phyloP scores from a whole-genome alignment of 306 rosid species.

The Ochetophila trinervis region DNA sequence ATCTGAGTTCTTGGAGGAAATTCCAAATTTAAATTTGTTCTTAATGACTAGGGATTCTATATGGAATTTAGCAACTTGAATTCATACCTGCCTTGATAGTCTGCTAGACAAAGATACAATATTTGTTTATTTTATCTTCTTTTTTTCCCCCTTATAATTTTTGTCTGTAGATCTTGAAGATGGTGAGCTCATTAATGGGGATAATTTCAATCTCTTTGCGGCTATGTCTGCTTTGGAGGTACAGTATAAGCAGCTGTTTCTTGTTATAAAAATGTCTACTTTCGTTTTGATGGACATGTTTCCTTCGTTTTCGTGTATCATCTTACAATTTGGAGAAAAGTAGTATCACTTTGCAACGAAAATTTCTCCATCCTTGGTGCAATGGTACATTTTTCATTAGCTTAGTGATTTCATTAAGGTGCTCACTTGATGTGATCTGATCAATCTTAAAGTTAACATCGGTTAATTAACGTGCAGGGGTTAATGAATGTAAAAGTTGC shows the following conservation, averaged over 20 bases:
- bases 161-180: constrained; percentile 80
- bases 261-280: not conserved
- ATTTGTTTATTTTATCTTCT: not conserved
- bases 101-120: not conserved
- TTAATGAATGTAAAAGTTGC: not conserved
- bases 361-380: no score
- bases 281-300: not conserved
- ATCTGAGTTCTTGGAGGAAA: not conserved
- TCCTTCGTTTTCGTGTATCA: no score
- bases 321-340: no score
- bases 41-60: not conserved
- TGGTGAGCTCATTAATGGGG: constrained; percentile 91
- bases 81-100: not conserved
- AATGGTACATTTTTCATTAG: no score
- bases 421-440: no score
- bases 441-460: not conserved
- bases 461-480: not conserved
- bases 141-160: constrained; percentile 9
- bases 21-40: not conserved
- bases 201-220: constrained; percentile 87
- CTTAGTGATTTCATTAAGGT: no score
- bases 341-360: no score
- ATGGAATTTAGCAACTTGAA: not conserved
- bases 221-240: constrained; percentile 99
- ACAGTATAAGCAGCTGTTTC: constrained; percentile 7